Percentiles rank a stretch among this genome's conserved stretches.
Conservation (phyloP, 2,329 filamentous ascomycete genomes). For the Verruconis gallopava region DNA sequence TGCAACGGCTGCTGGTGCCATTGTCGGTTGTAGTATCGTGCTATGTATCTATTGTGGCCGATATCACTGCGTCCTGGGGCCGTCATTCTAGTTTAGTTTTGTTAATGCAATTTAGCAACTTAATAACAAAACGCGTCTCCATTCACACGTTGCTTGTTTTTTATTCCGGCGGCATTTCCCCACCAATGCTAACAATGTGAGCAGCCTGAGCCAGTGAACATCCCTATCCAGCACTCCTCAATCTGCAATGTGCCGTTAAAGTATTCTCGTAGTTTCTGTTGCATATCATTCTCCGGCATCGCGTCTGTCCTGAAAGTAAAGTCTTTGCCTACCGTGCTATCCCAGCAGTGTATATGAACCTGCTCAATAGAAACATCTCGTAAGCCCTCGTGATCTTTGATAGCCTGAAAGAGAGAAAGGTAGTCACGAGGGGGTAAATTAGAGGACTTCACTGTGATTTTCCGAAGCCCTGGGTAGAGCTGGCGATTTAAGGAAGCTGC, state of each 20-base stretch:
- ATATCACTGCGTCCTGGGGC: too few relatives aligned
- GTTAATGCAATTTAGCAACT: too few relatives aligned
- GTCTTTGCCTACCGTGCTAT: not conserved
- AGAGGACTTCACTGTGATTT: not conserved
- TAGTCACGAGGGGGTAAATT: not conserved
- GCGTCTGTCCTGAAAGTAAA: not conserved
- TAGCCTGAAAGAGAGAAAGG: not conserved
- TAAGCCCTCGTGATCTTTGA: not conserved
- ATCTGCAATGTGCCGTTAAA: not conserved
- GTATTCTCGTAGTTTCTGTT: not conserved
- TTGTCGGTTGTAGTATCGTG: too few relatives aligned
- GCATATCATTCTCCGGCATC: not conserved
- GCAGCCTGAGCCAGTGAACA: not conserved
- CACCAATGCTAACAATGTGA: too few relatives aligned
- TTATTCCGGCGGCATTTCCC: too few relatives aligned
- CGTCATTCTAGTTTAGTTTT: too few relatives aligned
- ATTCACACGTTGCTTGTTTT: too few relatives aligned
- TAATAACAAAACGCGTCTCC: too few relatives aligned
- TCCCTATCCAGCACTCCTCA: not conserved
- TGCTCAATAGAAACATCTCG: not conserved
- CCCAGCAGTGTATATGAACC: not conserved
- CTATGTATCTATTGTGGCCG: too few relatives aligned
- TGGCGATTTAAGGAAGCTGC: not conserved
- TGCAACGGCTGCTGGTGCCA: too few relatives aligned
- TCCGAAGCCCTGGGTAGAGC: not conserved